These are phyloP conservation scores for Saccharomycopsis hybrid DNA, from an alignment of 1,139 yeast genomes.

Conservation along the genomic window DNA sequence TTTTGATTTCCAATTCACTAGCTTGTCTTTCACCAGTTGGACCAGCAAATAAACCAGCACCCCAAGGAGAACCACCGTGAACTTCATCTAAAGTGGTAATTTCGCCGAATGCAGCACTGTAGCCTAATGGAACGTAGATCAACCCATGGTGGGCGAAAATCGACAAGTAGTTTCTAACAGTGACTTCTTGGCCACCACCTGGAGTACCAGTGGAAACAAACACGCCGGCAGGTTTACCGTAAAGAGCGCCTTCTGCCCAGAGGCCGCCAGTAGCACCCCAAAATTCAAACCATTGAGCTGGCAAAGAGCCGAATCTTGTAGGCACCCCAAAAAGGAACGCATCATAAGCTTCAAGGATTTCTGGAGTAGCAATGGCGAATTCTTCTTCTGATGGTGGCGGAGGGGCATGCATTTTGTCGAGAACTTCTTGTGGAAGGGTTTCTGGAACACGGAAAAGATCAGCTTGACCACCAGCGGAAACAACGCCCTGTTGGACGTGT, in stretches of 20 bases:
- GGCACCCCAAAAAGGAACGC: slow-evolving; percentile 61
- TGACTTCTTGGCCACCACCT: slow-evolving; percentile 64
- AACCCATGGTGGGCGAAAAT: slow-evolving; percentile 56
- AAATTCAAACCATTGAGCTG: slow-evolving; percentile 58
- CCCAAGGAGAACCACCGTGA: slow-evolving; percentile 75
- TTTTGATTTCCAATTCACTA: slow-evolving; percentile 47
- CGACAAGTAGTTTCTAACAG: slow-evolving; percentile 44
- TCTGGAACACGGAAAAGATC: slow-evolving; percentile 56
- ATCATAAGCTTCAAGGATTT: slow-evolving; percentile 45
- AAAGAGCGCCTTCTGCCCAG: slow-evolving; percentile 52
- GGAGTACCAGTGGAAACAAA: slow-evolving; percentile 52
- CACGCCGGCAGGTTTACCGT: slow-evolving; percentile 52
- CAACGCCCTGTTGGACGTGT: slow-evolving; percentile 50
- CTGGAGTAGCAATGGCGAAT: slow-evolving; percentile 46
- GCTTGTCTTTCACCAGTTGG: slow-evolving; percentile 64
- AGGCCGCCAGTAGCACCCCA: slow-evolving; percentile 57
- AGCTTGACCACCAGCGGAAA: slow-evolving; percentile 53
- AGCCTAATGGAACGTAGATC: slow-evolving; percentile 56
- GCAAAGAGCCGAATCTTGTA: slow-evolving; percentile 55
- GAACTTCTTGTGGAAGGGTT: slow-evolving; percentile 45
- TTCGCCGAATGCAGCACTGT: slow-evolving; percentile 43
- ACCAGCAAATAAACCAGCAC: slow-evolving; percentile 63
- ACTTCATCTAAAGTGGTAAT: slow-evolving; percentile 49
- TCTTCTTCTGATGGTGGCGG: slow-evolving; percentile 38
- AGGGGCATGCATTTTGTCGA: slow-evolving; percentile 42